These are phyloP conservation scores for Fusarium odoratissimum DNA, from an alignment of 2,329 filamentous ascomycete species.

Conservation along the genomic window DNA sequence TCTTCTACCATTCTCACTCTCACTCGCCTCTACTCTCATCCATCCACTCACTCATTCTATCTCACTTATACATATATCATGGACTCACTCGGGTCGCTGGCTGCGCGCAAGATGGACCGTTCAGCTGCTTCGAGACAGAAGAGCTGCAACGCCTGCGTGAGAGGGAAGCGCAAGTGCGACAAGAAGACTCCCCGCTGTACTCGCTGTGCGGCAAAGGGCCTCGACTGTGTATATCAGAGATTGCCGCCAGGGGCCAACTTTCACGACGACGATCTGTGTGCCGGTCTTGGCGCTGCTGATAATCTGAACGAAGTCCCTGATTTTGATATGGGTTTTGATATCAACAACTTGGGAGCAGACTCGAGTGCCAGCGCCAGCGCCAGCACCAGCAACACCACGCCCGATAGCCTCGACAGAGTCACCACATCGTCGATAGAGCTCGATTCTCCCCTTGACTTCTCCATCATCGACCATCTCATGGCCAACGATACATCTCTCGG, in stretches of 20 bases:
- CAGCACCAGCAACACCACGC: constrained; percentile 33
- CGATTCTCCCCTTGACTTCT: constrained; percentile 49
- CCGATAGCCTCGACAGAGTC: constrained; percentile 45
- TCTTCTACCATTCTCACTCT: constrained; percentile 1
- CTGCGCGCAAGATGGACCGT: constrained; percentile 47
- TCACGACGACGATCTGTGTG: constrained; percentile 39
- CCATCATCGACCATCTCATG: constrained; percentile 52
- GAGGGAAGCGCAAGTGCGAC: constrained; percentile 61
- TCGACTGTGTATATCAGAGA: constrained; percentile 57
- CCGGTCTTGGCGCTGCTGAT: constrained; percentile 2
- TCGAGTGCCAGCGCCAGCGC: constrained; percentile 38
- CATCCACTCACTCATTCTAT: not conserved
- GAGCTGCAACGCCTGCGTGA: constrained; percentile 62
- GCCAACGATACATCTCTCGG: constrained; percentile 36
- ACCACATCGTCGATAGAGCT: constrained; percentile 41
- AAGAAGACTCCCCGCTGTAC: constrained; percentile 57
- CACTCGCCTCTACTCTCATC: not conserved
- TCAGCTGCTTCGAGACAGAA: constrained; percentile 60
- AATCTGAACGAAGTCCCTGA: constrained; percentile 43
- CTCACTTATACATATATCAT: constrained; percentile 28
- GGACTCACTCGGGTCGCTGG: constrained; percentile 44
- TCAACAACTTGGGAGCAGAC: constrained; percentile 47
- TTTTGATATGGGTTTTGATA: constrained; percentile 54
- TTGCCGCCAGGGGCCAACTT: constrained; percentile 44
- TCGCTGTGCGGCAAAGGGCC: constrained; percentile 56